Conservation (phyloP, 1,284 basidiomycete genomes). For the Cryptococcus sp. region DNA sequence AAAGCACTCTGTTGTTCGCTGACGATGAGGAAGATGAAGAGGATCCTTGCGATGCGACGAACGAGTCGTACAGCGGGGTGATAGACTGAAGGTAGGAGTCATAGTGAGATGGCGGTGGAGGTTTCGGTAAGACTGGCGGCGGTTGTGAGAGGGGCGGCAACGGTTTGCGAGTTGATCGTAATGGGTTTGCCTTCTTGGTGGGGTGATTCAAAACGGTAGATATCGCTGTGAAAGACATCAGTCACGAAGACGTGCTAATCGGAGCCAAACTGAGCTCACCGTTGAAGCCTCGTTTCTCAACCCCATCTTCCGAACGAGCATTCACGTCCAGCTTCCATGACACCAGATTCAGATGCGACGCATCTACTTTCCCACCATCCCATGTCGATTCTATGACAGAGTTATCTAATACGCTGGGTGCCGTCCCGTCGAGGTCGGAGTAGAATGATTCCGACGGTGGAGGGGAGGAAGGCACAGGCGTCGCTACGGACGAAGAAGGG, state of each 20-base stretch:
- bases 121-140: slow-evolving; percentile 66
- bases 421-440: slow-evolving; percentile 49
- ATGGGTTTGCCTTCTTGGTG: slow-evolving; percentile 76
- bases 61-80: slow-evolving; percentile 70
- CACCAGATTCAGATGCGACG: slow-evolving; percentile 45
- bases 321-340: slow-evolving; percentile 49
- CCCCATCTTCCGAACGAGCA: slow-evolving; percentile 36
- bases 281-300: slow-evolving; percentile 49
- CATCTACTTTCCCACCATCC: slow-evolving; percentile 31
- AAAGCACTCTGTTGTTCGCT: slow-evolving; percentile 7
- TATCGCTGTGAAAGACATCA: slow-evolving; percentile 56
- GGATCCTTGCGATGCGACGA: slow-evolving; percentile 34
- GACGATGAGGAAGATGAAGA: slow-evolving; percentile 22
- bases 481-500: slow-evolving; percentile 24
- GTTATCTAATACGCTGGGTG: slow-evolving; percentile 41
- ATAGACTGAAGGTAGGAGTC: slow-evolving; percentile 76
- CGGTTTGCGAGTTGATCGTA: slow-evolving; percentile 73
- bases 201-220: slow-evolving; percentile 82
- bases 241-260: not conserved
- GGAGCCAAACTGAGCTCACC: slow-evolving; percentile 22
- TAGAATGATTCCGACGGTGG: slow-evolving; percentile 48
- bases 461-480: slow-evolving; percentile 40
- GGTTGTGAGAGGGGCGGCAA: slow-evolving; percentile 68
- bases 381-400: slow-evolving; percentile 29
- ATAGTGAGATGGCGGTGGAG: slow-evolving; percentile 61